Base-by-base conservation (phyloP, 306 rosid species). In the Citrullus amarus region DNA sequence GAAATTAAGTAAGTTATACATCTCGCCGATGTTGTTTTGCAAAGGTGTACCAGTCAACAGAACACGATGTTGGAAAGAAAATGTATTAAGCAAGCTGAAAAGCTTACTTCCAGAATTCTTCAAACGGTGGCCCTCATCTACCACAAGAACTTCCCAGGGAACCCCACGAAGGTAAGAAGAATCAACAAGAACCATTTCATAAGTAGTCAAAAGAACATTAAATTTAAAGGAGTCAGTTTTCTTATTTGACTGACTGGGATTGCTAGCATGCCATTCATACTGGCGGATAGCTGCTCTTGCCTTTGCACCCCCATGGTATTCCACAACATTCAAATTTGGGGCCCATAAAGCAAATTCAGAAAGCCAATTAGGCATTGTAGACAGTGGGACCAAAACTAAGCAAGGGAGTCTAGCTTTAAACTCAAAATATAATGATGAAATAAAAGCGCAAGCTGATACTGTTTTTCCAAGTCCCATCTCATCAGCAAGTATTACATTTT, bases 401-500 rank as follows among this genome's bases (percentile, higher is more conserved):
- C 98, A 96, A 83, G 99, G 99, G 67, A 89, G 93, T 83, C 87
- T 83, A 77, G 89, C 99, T 86, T 93, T 96, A 83, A 96, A 92
- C 88, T 96, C 99, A 79, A 83, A 41, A 83, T 92, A 92, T 82
- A 96, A 80, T 10, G 99, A 91, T 62, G 96, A 92, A 69, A 92
- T 43, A 87, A 93, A 96, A 82, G 99, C 98, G 84, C 90, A 86
- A 69, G 99, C 99, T 71, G 99, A 96, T 43, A 96, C 86, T 72
- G 99, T 96, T 86, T 96, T 96, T 82, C 99, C 99, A 44, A 96
- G 98, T 50, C 99, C 99, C 99, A 96, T 96, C 88, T 96, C 99
- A 85, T 96, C 99, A 74, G 99, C 99, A 78, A 96, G 96, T 75
- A 96, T 96, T 83, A 96, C 99, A 90, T 96, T 96, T 85, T 90